Percentiles rank a stretch among this genome's conserved stretches.
These are phyloP conservation scores for Flaveria floridana DNA, from an alignment of 140 eudicot genomes.

Conservation along the genomic window DNA sequence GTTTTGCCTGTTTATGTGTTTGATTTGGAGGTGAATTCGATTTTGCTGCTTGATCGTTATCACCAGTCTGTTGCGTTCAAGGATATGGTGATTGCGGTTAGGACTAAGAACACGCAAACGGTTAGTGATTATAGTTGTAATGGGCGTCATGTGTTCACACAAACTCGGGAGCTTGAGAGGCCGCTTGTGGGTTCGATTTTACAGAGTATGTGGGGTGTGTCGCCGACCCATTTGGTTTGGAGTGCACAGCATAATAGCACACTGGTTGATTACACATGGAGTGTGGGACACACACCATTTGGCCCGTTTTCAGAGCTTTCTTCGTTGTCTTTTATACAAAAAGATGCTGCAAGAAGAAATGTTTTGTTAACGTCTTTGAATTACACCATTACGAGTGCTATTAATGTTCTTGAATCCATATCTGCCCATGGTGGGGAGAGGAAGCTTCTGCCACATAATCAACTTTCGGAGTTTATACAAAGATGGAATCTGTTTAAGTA, in stretches of 20 bases:
- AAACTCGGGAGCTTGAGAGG: conserved; percentile 82
- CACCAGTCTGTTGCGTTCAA: conserved; percentile 92
- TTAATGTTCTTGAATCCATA: conserved; percentile 86
- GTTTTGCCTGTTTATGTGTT: conserved; percentile 81
- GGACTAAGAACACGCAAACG: conserved; percentile 84
- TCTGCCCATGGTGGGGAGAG: conserved; percentile 83
- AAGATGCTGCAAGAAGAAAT: conserved; percentile 94
- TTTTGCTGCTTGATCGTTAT: conserved; percentile 83
- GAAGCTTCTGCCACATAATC: conserved; percentile 67
- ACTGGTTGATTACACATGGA: conserved; percentile 91
- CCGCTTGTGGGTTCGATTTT: conserved; percentile 86
- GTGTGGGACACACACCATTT: conserved; percentile 93
- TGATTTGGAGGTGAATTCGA: conserved; percentile 64
- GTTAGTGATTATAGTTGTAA: conserved; percentile 94
- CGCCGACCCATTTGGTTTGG: conserved; percentile 88
- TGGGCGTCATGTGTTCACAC: conserved; percentile 87
- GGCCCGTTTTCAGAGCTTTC: conserved; percentile 91
- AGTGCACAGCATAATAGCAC: conserved; percentile 87
- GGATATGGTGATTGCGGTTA: conserved; percentile 90
- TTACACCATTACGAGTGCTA: conserved; percentile 77
- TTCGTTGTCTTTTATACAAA: conserved; percentile 80
- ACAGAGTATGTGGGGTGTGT: conserved; percentile 97
- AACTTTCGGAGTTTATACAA: conserved; percentile 63
- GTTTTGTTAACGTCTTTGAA: conserved; percentile 70
- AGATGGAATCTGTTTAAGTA: conserved; percentile 88